Evolutionary conservation across 176 grass and related monocot genomes (phyloP).

Genomic region (Musa troglodytarum): DNA sequence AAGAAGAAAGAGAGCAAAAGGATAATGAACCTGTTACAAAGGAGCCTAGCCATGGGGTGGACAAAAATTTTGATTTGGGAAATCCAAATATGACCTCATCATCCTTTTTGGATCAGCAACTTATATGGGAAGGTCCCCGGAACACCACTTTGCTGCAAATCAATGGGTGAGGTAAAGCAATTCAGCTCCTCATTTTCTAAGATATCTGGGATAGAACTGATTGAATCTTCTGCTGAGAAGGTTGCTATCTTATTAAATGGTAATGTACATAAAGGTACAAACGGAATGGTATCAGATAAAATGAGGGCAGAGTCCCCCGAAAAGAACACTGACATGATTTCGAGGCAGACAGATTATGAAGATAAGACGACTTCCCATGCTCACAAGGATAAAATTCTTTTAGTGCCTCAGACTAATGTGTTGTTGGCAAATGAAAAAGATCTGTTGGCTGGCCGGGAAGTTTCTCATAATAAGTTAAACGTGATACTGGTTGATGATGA

Average conservation of each 20-base stretch:
- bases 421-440: slow-evolving; percentile 27
- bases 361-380: slow-evolving; percentile 30
- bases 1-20: slow-evolving; percentile 21
- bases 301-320: slow-evolving; percentile 1
- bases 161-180: neutral
- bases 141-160: neutral
- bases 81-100: slow-evolving; percentile 15
- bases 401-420: slow-evolving; percentile 31
- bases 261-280: slow-evolving; percentile 7
- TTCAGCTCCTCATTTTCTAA: neutral
- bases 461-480: neutral
- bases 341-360: slow-evolving; percentile 25
- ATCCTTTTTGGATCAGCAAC: slow-evolving; percentile 22
- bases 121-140: slow-evolving; percentile 12
- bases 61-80: slow-evolving; percentile 7
- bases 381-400: slow-evolving; percentile 29
- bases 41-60: neutral
- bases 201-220: neutral
- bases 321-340: neutral
- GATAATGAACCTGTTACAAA: slow-evolving; percentile 8
- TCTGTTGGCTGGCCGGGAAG: neutral
- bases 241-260: slow-evolving; percentile 20
- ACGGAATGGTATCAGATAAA: neutral
- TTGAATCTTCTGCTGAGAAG: neutral
- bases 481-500: neutral